Evolutionary conservation across 805 yeast genomes (phyloP), one percentile per base, ranked within the genome.

Genomic region (Zygotorulaspora sp.): DNA sequence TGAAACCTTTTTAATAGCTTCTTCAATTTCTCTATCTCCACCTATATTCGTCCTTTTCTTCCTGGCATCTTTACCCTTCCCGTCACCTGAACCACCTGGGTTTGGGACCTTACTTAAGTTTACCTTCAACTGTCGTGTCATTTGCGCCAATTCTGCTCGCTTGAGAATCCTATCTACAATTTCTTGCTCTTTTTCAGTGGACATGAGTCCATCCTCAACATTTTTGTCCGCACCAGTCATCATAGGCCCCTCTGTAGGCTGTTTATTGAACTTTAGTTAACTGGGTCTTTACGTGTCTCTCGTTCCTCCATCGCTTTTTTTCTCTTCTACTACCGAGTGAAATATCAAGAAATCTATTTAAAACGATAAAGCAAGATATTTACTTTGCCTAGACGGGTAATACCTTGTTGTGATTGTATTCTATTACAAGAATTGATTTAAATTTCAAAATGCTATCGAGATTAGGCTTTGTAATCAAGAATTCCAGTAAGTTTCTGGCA

Each of bases 91-190:
- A 12, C 12, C 28, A 27, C 32, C 49, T 8, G 50, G 43, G 4
- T 52, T 49, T 4, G 58, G 49, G 2, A 58, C 62, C 44, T 53
- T 56, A 22, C 60, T 48, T 16, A 61, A 41, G 5, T 59, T 61
- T 34, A 61, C 32, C 45, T 57, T 59, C 44, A 61, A 48, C 35
- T 58, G 58, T 13, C 65, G 49, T 10, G 62, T 51, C 63, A 59
- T 57, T 43, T 58, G 63, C 11, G 65, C 65, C 38, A 61, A 41
- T 38, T 59, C 58, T 28, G 65, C 65, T 36, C 65, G 40, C 36
- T 61, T 54, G 19, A 61, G 47, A 14, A 61, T 61, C 40, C 50
- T 57, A 8, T 48, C 44, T 7, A 63, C 55, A 18, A 61, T 38
- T 41, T 61, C 62, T 35, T 54, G 55, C 41, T 60, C 63, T 32